Base-by-base conservation (phyloP, 306 rosid genomes). In the Cicer arietinum region DNA sequence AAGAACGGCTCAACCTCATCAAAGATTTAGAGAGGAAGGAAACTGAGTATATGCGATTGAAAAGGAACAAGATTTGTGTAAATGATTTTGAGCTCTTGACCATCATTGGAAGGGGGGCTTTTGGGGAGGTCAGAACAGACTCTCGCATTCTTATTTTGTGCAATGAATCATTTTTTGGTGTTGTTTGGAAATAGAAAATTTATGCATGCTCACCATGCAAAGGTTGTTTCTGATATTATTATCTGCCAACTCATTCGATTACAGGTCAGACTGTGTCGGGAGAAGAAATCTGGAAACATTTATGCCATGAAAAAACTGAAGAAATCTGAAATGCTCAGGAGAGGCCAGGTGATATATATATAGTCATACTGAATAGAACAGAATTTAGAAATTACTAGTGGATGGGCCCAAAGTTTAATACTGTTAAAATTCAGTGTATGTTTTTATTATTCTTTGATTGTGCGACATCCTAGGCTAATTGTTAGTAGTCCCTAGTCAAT, bases 301-400 rank as follows among this genome's bases (percentile, higher is more conserved):
- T 94, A 90, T 80, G 98, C 98, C 79, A 94, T 94, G 98, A 94
- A 94, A 83, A 94, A 94, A 89, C 81, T 94, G 89, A 91, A 91
- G 89, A 94, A 94, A 85, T 88, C 98, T 65, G 98, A 94, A 86
- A 94, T 94, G 98, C 90, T 94, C 63, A 94, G 82, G 84, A 81
- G 96, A 87, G 98, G 98, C 85, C 98, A 94, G 96, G 98, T 94
- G 77, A 81, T 85, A 82, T 71, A n/a, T 78, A 39, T 48, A 41
- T 76, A 71, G 68, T 79, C 39, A 11, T 7, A 20, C 67, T 44
- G 78, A 44, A 39, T 46, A 56, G 57, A 81, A 54, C 52, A 59
- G 58, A 58, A 61, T 66, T 69, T 62, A 25, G 59, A 76, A 79
- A 52, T 69, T 43, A 46, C 60, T 48, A 46, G 47, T 73, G 40